A percentile compares a stretch with the other conserved stretches of the same genome.
phyloP scores from a whole-genome alignment of 352 stramenopile species.

The Phytophthora sansomeana region DNA sequence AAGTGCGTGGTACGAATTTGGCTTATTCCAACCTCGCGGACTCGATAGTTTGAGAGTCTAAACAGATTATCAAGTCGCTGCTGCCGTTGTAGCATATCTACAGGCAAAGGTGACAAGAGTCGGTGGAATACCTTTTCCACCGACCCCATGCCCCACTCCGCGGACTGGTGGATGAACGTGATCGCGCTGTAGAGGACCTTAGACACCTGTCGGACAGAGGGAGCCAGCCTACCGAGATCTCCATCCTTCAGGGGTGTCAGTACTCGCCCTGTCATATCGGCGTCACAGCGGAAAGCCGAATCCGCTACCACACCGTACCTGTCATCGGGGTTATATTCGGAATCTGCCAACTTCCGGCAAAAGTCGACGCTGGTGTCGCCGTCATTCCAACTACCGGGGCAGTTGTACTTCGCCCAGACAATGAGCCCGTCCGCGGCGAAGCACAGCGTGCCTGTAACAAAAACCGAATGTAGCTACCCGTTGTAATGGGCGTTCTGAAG shows the following conservation, averaged over 20 bases:
- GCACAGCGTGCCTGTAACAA: constrained; percentile 17
- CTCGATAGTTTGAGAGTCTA: constrained; percentile 1
- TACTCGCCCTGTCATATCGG: neutral
- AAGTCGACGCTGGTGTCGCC: constrained; percentile 8
- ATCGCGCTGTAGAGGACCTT: neutral
- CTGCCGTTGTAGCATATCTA: neutral
- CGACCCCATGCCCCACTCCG: constrained; percentile 6
- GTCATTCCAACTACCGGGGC: constrained; percentile 28
- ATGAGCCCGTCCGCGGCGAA: constrained; percentile 25
- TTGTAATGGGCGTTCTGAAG: constrained; percentile 27
- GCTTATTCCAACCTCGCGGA: neutral
- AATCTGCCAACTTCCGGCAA: neutral
- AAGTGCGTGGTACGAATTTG: neutral
- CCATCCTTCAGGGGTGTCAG: constrained; percentile 3
- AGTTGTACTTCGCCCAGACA: constrained; percentile 21
- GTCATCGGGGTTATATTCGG: neutral
- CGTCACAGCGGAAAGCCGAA: constrained; percentile 6
- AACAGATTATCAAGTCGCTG: constrained; percentile 1
- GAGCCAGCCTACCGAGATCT: neutral
- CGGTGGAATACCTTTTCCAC: constrained; percentile 10
- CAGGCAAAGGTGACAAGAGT: neutral
- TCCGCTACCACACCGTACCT: constrained; percentile 11
- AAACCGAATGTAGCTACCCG: constrained; percentile 22
- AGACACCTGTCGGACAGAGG: neutral
- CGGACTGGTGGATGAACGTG: neutral